phyloP scores from a whole-genome alignment of 2,329 filamentous ascomycete genomes.

The Penicillium sp. region DNA sequence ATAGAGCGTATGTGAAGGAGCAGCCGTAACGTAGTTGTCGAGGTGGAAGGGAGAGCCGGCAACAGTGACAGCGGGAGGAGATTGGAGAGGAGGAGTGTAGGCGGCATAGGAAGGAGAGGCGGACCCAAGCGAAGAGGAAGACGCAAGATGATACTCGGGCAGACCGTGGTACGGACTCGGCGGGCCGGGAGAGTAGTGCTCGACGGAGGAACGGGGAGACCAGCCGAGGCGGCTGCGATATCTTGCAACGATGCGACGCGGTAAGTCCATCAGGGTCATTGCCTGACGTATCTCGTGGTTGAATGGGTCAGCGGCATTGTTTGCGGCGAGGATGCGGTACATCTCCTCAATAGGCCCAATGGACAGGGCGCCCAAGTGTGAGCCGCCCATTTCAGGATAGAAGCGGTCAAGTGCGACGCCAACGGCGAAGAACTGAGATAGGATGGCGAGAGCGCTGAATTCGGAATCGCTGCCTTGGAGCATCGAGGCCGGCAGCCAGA shows the following conservation, averaged over 20 bases:
- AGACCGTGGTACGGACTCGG: conserved; percentile 34
- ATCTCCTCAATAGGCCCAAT: conserved; percentile 83
- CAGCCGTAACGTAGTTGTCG: conserved; percentile 32
- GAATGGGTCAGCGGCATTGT: conserved; percentile 58
- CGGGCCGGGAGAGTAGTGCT: conserved; percentile 36
- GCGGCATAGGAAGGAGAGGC: conserved; percentile 36
- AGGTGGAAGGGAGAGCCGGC: conserved; percentile 38
- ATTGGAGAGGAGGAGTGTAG: conserved; percentile 42
- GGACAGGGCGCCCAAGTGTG: conserved; percentile 78
- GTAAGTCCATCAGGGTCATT: conserved; percentile 65
- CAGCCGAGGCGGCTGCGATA: conserved; percentile 68
- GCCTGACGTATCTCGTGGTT: conserved; percentile 59
- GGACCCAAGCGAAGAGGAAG: conserved; percentile 38
- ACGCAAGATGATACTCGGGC: conserved; percentile 30
- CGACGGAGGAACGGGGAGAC: conserved; percentile 40
- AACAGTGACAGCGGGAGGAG: conserved; percentile 37
- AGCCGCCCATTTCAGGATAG: conserved; percentile 84
- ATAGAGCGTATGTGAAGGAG: conserved; percentile 35
- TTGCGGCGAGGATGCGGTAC: conserved; percentile 65
- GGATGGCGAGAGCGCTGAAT: conserved; percentile 71
- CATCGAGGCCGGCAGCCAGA: conserved; percentile 86
- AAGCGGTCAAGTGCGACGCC: conserved; percentile 83
- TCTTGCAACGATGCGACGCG: conserved; percentile 63
- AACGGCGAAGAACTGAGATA: conserved; percentile 87
- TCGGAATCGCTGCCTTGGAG: conserved; percentile 73